Evolutionary conservation across 495 filamentous ascomycete species (phyloP).

Genomic region (Xylaria longipes): DNA sequence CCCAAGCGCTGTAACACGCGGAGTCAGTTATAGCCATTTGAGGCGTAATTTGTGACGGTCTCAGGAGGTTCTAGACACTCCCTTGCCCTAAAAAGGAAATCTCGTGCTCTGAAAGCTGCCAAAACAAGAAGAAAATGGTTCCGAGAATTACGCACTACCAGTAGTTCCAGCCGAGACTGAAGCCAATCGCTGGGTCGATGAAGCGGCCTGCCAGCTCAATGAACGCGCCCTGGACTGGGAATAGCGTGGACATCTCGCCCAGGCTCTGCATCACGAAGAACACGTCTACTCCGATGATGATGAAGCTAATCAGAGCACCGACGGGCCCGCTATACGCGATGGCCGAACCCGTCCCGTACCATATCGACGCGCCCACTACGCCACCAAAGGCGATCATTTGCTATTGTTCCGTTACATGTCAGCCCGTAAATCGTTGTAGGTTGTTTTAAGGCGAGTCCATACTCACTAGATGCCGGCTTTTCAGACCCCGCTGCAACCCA

Average conservation of each 20-base stretch:
- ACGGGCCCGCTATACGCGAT: slow-evolving; percentile 59
- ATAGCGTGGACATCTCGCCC: slow-evolving; percentile 63
- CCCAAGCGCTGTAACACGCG: too few relatives aligned
- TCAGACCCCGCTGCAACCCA: slow-evolving; percentile 40
- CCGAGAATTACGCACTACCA: too few relatives aligned
- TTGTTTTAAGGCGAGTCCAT: neutral
- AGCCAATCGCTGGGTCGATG: slow-evolving; percentile 58
- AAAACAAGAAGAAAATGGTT: too few relatives aligned
- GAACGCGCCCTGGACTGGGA: slow-evolving; percentile 62
- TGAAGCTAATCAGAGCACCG: slow-evolving; percentile 61
- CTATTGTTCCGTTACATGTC: slow-evolving; percentile 11
- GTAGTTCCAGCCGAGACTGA: slow-evolving; percentile 64
- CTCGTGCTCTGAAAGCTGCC: too few relatives aligned
- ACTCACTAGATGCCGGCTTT: slow-evolving; percentile 39
- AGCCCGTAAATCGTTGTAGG: neutral
- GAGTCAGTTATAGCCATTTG: too few relatives aligned
- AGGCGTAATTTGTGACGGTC: too few relatives aligned
- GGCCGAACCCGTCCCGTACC: slow-evolving; percentile 58
- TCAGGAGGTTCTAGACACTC: too few relatives aligned
- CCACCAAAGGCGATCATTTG: slow-evolving; percentile 58
- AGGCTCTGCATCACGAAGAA: slow-evolving; percentile 68
- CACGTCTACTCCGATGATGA: slow-evolving; percentile 61
- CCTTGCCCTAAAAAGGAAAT: too few relatives aligned
- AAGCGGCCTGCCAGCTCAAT: slow-evolving; percentile 65
- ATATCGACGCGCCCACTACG: slow-evolving; percentile 49